Evolutionary conservation across 352 stramenopile species (phyloP), one percentile per base, ranked within the genome.

Genomic region (Globisporangium nagaii): DNA sequence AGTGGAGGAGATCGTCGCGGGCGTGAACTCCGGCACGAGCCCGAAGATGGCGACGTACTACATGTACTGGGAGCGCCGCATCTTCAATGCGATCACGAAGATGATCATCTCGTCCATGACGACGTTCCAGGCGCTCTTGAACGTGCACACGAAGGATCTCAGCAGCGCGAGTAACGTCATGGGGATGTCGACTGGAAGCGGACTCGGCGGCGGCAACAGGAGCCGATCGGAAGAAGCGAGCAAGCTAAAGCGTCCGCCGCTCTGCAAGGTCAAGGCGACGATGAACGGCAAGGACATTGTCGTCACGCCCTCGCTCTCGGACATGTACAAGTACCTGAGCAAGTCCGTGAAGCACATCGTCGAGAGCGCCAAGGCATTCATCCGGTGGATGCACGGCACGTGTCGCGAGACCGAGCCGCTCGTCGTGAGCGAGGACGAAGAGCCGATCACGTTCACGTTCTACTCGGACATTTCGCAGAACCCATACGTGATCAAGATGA

Each of bases 11-110:
- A 90, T 97, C 24, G 92, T 98, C 2, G 92, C 89, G 0, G 88
- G 89, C 6, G 95, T 96, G 6, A 97, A 97, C 70, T 97, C 86
- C 0, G 90, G 95, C 8, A 86, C 74, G 7, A 96, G 86, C 52
- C 72, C 87, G 0, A 90, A 92, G 47, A 88, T 98, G 70, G 79
- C 84, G 3, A 95, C 87, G 11, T 98, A 98, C 61, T 98, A 98
- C 68, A 92, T 96, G 76, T 98, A 98, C 69, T 98, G 95, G 95
- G 95, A 98, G 56, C 90, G 95, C 20, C 84, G 91, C 6, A 90
- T 98, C 36, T 98, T 97, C 68, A 98, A 98, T 51, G 93, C 93
- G 1, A 97, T 98, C 58, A 97, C 88, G 4, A 96, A 96, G 58
- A 98, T 98, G 89, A 97, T 98, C 41, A 93, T 98, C 44, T 74